These are phyloP conservation scores for Microascus cirrosus DNA, from an alignment of 2,329 filamentous ascomycete genomes.

Conservation along the genomic window DNA sequence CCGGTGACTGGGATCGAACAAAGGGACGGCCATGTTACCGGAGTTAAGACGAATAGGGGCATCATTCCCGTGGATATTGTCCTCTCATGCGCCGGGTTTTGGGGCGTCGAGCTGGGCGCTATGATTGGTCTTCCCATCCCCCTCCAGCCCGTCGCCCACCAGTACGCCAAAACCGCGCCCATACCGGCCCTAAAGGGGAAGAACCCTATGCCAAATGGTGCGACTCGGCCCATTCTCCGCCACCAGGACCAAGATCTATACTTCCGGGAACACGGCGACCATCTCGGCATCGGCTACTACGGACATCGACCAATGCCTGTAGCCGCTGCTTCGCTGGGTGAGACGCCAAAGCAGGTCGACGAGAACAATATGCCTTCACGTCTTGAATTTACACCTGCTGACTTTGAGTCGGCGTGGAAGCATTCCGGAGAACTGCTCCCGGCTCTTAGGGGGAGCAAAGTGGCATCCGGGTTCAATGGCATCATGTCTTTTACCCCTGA, in stretches of 20 bases:
- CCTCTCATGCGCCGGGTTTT: conserved; percentile 53
- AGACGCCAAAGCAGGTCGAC: conserved; percentile 39
- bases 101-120: conserved; percentile 53
- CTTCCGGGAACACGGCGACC: conserved; percentile 53
- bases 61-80: conserved; percentile 47
- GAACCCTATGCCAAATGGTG: conserved; percentile 29
- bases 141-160: conserved; percentile 49
- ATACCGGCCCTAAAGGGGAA: conserved; percentile 28
- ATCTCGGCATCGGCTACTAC: conserved; percentile 53
- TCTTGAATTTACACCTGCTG: conserved; percentile 44
- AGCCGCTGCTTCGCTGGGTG: conserved; percentile 38
- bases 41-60: conserved; percentile 37
- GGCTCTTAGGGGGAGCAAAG: conserved; percentile 32
- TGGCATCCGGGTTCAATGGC: conserved; percentile 53
- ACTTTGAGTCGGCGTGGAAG: conserved; percentile 51
- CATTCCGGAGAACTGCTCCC: conserved; percentile 43
- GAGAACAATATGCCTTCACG: conserved; percentile 55
- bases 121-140: conserved; percentile 49
- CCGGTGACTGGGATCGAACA: conserved; percentile 46
- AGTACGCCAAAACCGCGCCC: conserved; percentile 51
- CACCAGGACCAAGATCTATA: conserved; percentile 55
- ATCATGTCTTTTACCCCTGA: conserved; percentile 58
- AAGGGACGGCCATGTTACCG: conserved; percentile 36
- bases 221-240: conserved; percentile 44
- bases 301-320: conserved; percentile 52